phyloP scores from a whole-genome alignment of 2,329 filamentous ascomycete genomes.

The Raffaelea deltoideospora region DNA sequence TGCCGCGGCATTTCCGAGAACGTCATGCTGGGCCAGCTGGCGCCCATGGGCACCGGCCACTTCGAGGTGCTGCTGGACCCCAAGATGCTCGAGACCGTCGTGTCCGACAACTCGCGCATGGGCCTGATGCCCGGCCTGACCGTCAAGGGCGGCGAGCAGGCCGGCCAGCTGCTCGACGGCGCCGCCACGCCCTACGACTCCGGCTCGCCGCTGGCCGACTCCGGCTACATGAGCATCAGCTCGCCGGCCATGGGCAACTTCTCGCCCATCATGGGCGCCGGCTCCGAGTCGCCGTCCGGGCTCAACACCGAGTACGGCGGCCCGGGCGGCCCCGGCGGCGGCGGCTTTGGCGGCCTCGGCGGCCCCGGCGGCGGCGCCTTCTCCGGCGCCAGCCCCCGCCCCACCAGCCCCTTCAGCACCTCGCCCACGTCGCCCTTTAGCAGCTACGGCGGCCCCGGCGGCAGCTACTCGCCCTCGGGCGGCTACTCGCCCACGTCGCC shows the following conservation, averaged over 20 bases:
- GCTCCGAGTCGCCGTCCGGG: conserved; percentile 54
- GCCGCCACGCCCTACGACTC: conserved; percentile 91
- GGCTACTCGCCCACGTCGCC: conserved; percentile 69
- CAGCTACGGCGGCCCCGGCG: conserved; percentile 46
- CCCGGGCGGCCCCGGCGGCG: conserved; percentile 28
- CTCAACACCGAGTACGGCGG: conserved; percentile 48
- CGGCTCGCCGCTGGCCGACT: conserved; percentile 63
- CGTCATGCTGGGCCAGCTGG: conserved; percentile 93
- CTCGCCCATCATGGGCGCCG: conserved; percentile 63
- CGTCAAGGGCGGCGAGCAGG: conserved; percentile 56
- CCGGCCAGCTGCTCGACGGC: too few species aligned
- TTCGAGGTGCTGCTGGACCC: conserved; percentile 90
- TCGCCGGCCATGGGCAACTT: conserved; percentile 51
- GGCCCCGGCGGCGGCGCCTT: conserved; percentile 51
- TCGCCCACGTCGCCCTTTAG: conserved; percentile 52
- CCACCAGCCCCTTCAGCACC: conserved; percentile 62
- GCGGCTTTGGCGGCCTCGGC: conserved; percentile 51
- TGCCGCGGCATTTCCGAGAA: conserved; percentile 98
- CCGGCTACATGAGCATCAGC: conserved; percentile 42
- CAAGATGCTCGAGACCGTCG: conserved; percentile 88
- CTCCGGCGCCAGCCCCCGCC: conserved; percentile 49
- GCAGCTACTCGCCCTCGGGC: conserved; percentile 60
- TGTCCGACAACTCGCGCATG: conserved; percentile 79
- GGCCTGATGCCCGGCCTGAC: conserved; percentile 68
- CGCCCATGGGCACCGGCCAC: conserved; percentile 91